Evolutionary conservation across 345 rosid species (phyloP).

Genomic region (Syzygium jambos): DNA sequence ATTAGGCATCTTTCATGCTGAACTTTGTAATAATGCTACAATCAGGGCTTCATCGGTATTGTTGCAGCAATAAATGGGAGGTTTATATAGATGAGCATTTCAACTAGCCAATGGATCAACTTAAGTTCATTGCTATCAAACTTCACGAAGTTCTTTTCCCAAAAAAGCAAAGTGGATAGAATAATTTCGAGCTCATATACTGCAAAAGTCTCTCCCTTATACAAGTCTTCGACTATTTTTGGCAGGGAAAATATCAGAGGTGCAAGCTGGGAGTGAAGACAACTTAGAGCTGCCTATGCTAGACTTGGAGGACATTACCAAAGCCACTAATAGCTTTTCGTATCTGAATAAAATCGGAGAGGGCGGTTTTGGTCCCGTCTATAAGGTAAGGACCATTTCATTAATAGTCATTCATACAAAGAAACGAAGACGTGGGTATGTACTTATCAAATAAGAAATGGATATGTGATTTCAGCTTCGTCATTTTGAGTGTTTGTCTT

Average conservation of each 20-base stretch:
- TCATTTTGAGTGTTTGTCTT: not conserved
- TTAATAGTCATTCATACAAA: not conserved
- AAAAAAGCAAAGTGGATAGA: not conserved
- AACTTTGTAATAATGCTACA: not conserved
- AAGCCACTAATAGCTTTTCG: conserved; percentile 22
- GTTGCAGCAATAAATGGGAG: not conserved
- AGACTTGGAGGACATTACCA: not conserved
- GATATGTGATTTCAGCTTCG: not conserved
- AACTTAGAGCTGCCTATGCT: not conserved
- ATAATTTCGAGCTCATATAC: not conserved
- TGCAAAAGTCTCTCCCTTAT: not conserved
- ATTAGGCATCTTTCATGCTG: not conserved
- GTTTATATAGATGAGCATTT: not conserved
- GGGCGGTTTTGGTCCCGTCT: conserved; percentile 42
- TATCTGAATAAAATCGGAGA: conserved; percentile 15
- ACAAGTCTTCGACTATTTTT: not conserved
- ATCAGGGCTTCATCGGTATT: not conserved
- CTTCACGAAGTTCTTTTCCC: not conserved
- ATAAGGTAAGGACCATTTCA: conserved; percentile 15
- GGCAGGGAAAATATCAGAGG: not conserved
- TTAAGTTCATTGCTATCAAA: not conserved
- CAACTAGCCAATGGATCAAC: not conserved
- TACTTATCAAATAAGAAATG: not conserved
- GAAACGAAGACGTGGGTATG: not conserved
- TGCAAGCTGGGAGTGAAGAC: not conserved